Evolutionary conservation across 2,329 filamentous ascomycete species (phyloP).

Genomic region (Hypoxylon sp.): DNA sequence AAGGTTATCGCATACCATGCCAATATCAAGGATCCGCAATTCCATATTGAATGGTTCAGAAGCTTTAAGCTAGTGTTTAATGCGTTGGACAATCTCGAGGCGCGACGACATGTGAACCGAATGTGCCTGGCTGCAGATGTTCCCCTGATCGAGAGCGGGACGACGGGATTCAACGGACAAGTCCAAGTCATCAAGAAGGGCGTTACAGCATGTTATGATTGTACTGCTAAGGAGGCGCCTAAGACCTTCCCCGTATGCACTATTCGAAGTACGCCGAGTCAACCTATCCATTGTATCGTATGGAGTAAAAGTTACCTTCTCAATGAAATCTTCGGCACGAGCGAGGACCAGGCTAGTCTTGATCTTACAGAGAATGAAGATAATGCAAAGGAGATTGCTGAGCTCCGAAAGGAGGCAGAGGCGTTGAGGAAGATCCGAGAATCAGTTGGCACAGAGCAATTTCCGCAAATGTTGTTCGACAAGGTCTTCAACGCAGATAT

Average conservation of each 20-base stretch:
- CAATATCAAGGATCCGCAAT: constrained; percentile 92
- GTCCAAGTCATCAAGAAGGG: constrained; percentile 97
- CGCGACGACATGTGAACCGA: constrained; percentile 92
- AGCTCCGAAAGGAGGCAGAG: constrained; percentile 85
- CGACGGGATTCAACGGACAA: constrained; percentile 97
- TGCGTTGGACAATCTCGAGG: constrained; percentile 95
- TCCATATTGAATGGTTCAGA: constrained; percentile 90
- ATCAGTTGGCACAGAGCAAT: constrained; percentile 83
- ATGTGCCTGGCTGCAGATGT: constrained; percentile 96
- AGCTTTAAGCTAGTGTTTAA: constrained; percentile 92
- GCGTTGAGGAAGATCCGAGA: constrained; percentile 87
- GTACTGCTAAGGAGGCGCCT: constrained; percentile 87
- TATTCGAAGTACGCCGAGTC: constrained; percentile 94
- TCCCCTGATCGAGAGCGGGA: constrained; percentile 94
- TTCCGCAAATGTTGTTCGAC: constrained; percentile 85
- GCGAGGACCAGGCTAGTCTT: constrained; percentile 86
- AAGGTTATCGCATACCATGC: constrained; percentile 91
- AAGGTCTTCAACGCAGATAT: constrained; percentile 95
- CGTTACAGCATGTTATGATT: constrained; percentile 95
- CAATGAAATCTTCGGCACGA: constrained; percentile 92
- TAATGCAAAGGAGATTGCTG: constrained; percentile 89
- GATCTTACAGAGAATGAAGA: constrained; percentile 86
- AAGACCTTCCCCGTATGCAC: constrained; percentile 98
- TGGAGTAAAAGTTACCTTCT: constrained; percentile 98
- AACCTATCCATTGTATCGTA: constrained; percentile 98